Evolutionary conservation across 306 rosid species (phyloP), one percentile per base, ranked within the genome.

Genomic region (Quercus aquifolioides): DNA sequence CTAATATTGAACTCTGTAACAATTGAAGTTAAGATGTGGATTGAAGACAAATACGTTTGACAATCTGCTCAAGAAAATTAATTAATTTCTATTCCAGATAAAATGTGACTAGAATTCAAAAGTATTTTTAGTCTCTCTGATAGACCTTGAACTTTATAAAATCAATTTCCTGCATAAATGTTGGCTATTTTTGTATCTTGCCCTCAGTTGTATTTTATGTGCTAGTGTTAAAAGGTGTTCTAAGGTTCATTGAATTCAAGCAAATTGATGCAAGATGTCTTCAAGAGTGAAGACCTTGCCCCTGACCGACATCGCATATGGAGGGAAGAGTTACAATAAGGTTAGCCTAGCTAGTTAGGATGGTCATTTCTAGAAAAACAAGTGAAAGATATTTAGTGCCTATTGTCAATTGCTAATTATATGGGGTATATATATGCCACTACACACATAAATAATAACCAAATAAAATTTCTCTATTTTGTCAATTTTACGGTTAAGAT

Each of bases 1-100:
- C 98, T 92, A 94, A 89, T 91, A 89, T 84, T 57, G 71, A 86
- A 85, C 82, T 83, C 97, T 94, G 94, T 86, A 84, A 75, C 82
- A 88, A 82, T 80, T 83, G 82, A 77, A 78, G 84, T 81, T 91
- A 84, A 83, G 86, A 84, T 84, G 91, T 85, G 79, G 85, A 87
- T 75, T 73, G 84, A 69, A 72, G 26, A 64, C 38, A 81, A 69
- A 80, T 74, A 67, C 46, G 35, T 62, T 74, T 63, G 23, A 75
- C 63, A 79, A 71, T 73, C 49, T 38, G 1, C 21, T 10, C 23
- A 65, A n/a, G 12, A 33, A 73, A 72, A 28, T 35, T 35, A 28
- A 6, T 31, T 21, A 18, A 55, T 15, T 14, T 20, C 43, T 14
- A 30, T 46, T 72, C 46, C 38, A 4, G 33, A 72, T 15, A 18